phyloP scores from a whole-genome alignment of 441 rosid species.

The Corymbia citriodora region DNA sequence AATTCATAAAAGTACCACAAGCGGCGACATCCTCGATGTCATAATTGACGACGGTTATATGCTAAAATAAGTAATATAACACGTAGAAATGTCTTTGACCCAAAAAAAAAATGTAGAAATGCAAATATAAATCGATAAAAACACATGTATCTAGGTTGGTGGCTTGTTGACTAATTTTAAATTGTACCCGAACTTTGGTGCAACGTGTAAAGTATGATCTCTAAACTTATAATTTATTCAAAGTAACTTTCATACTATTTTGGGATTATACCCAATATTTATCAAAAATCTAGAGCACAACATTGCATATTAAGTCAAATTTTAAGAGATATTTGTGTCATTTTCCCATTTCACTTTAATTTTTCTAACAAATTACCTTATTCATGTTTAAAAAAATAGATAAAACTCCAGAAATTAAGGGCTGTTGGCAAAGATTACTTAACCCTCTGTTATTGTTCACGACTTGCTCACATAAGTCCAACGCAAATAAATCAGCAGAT shows the following conservation, averaged over 20 bases:
- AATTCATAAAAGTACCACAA: not conserved
- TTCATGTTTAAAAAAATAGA: not conserved
- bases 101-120: not conserved
- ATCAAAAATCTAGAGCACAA: fast-evolving
- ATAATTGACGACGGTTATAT: not conserved
- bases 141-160: not conserved
- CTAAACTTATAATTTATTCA: not conserved
- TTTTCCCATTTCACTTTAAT: not conserved
- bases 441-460: not conserved
- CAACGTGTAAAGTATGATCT: fast-evolving
- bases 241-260: too few relatives aligned
- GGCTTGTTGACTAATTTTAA: not conserved
- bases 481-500: not conserved
- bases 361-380: not conserved
- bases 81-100: not conserved
- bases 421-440: not conserved
- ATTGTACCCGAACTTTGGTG: fast-evolving
- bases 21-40: not conserved
- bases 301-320: fast-evolving
- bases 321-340: too few relatives aligned
- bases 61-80: not conserved
- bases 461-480: not conserved
- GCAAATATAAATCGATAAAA: not conserved
- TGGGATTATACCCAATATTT: fast-evolving
- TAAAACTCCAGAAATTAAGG: not conserved